Conservation (phyloP, 176 grass and related monocot species). For the Alopecurus myosuroides region DNA sequence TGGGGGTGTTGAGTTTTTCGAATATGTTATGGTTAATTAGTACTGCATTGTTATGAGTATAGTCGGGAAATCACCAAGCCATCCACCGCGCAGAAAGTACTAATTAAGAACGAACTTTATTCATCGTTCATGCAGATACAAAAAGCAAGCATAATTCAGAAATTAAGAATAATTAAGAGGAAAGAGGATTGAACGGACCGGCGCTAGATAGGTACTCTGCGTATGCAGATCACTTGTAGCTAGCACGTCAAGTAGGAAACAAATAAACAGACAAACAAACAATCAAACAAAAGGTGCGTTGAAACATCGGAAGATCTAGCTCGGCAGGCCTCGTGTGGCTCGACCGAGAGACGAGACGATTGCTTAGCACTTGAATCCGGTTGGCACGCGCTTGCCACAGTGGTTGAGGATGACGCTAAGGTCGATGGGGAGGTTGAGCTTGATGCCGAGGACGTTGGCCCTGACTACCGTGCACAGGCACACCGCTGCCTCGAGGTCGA, state of each 20-base stretch:
- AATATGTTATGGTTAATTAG: no score
- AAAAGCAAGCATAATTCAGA: no score
- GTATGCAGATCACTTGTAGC: neutral
- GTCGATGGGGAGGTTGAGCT: conserved; percentile 42
- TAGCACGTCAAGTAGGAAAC: neutral
- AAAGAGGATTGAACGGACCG: no score
- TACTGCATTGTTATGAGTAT: no score
- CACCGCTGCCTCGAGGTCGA: conserved; percentile 71
- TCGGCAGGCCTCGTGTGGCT: neutral
- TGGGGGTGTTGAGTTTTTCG: no score
- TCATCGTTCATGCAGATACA: no score
- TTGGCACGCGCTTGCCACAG: conserved; percentile 36
- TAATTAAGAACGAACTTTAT: no score
- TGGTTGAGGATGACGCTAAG: conserved; percentile 63
- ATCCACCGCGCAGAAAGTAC: no score
- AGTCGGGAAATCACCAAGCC: no score
- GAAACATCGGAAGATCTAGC: neutral
- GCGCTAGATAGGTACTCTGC: neutral
- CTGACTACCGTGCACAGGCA: conserved; percentile 89
- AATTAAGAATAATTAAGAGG: no score
- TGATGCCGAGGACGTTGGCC: conserved; percentile 38
- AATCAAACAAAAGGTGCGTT: neutral
- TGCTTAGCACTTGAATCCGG: conserved; percentile 27
- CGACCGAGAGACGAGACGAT: neutral
- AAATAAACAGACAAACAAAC: neutral